Evolutionary conservation across 306 rosid species (phyloP), one percentile per base, ranked within the genome.

Genomic region (Malus domestica): DNA sequence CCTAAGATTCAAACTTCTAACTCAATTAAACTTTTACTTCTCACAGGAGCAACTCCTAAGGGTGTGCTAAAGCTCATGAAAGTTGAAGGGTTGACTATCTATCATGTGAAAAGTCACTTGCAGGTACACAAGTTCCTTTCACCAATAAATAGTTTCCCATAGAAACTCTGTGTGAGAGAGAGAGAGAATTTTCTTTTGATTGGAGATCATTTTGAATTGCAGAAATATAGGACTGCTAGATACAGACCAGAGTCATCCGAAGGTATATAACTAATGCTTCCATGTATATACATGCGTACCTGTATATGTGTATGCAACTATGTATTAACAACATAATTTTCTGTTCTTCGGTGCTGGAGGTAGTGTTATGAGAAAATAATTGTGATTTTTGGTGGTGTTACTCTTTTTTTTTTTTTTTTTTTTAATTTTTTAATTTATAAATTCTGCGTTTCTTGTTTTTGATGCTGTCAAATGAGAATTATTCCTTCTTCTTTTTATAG

Each of bases 181-280:
- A 81, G 73, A 38, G 61, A 29, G 30, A 61, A 59, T 68, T 70
- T 79, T 74, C 52, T 67, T 83, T 79, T 84, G 63, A 85, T 62
- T 16, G 58, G 70, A 61, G 68, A 68, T 73, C 45, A 76, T 77
- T 79, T 79, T 81, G 79, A 79, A 82, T 80, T 86, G 93, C 98
- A 96, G 99, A 96, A 96, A 83, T 96, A 96, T 88, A 87, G 99
- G 90, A 92, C 99, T 45, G 98, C 99, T 84, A 89, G 99, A 87
- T 96, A 93, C 88, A 89, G 96, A 84, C 99, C 99, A 22, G 97
- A 89, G 55, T 85, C 94, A 55, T 86, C 90, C 62, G 96, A 96
- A 96, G 99, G 99, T 96, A 90, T 81, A 72, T 79, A 54, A 25
- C 69, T 58, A 60, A 58, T 85, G 67, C 72, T 38, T 78, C 75